Evolutionary conservation across 306 rosid species (phyloP).

Genomic region (Crataegus laevigata): DNA sequence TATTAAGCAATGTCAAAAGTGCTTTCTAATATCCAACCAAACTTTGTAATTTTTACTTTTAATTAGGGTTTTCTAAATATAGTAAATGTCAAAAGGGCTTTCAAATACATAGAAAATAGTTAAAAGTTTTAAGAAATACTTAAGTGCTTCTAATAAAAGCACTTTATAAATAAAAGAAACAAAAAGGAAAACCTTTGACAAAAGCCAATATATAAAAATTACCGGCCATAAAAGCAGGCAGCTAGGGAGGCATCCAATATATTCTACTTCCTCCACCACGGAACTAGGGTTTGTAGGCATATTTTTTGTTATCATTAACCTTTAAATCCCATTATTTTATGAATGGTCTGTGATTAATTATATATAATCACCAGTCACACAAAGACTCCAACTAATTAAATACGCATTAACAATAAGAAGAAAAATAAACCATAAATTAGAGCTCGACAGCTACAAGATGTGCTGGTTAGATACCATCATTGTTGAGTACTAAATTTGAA

Average conservation of each 20-base stretch:
- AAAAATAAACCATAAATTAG: not conserved
- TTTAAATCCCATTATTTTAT: not conserved
- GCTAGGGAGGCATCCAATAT: not conserved
- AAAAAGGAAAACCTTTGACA: not conserved
- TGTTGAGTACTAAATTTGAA: not conserved
- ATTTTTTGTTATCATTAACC: not conserved
- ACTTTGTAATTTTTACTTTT: too few relatives aligned
- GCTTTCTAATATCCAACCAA: too few relatives aligned
- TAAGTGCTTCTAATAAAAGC: too few relatives aligned
- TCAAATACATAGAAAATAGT: too few relatives aligned
- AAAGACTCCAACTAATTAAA: not conserved
- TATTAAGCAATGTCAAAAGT: too few relatives aligned
- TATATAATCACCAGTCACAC: not conserved
- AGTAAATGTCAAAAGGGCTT: too few relatives aligned
- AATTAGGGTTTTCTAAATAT: too few relatives aligned
- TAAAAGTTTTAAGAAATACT: too few relatives aligned
- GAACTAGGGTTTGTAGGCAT: not conserved
- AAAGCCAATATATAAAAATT: not conserved
- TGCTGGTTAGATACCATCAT: not conserved
- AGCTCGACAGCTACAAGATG: not conserved
- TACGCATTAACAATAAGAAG: not conserved
- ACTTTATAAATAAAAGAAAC: not conserved
- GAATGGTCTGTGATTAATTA: slow-evolving; percentile 8
- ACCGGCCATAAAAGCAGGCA: not conserved
- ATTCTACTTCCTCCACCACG: too few relatives aligned